These are phyloP conservation scores for Infundibulicybe gibba DNA, from an alignment of 768 basidiomycete species.

Conservation along the genomic window DNA sequence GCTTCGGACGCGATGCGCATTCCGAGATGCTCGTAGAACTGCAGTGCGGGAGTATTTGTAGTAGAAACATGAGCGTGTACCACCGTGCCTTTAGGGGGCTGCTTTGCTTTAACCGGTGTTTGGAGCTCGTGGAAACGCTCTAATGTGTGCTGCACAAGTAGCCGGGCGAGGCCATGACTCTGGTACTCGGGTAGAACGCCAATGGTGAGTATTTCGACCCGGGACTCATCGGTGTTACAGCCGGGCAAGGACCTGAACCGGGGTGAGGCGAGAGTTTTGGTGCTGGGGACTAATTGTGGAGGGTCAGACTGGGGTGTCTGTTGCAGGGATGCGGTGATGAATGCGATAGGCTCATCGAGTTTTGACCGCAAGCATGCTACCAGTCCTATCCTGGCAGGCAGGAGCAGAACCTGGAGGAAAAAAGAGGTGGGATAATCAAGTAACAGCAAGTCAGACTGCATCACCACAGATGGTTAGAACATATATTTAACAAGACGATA, in stretches of 20 bases:
- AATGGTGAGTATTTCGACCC: constrained; percentile 48
- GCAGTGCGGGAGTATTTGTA: constrained; percentile 34
- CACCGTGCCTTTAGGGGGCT: constrained; percentile 19
- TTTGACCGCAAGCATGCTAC: constrained; percentile 28
- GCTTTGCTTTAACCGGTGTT: constrained; percentile 13
- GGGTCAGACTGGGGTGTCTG: constrained; percentile 15
- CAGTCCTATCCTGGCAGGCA: constrained; percentile 36
- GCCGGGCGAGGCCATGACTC: constrained; percentile 37
- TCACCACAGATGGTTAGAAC: constrained; percentile 3
- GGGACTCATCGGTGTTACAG: constrained; percentile 18
- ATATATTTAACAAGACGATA: constrained; percentile 1
- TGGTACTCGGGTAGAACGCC: constrained; percentile 45
- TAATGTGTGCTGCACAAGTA: constrained; percentile 31
- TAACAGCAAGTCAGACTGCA: constrained; percentile 33
- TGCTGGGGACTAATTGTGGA: neutral
- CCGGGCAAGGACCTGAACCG: neutral
- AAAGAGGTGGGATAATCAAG: constrained; percentile 38
- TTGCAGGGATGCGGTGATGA: constrained; percentile 37
- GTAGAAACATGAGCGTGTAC: constrained; percentile 44
- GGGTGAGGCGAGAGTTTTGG: constrained; percentile 2
- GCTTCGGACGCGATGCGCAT: constrained; percentile 27
- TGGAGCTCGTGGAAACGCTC: constrained; percentile 19
- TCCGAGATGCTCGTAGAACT: constrained; percentile 42
- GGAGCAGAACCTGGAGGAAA: constrained; percentile 42
- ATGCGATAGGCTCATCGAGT: constrained; percentile 31